These are phyloP conservation scores for Carex cristatella DNA, from an alignment of 176 grass and related monocot species.

Conservation along the genomic window DNA sequence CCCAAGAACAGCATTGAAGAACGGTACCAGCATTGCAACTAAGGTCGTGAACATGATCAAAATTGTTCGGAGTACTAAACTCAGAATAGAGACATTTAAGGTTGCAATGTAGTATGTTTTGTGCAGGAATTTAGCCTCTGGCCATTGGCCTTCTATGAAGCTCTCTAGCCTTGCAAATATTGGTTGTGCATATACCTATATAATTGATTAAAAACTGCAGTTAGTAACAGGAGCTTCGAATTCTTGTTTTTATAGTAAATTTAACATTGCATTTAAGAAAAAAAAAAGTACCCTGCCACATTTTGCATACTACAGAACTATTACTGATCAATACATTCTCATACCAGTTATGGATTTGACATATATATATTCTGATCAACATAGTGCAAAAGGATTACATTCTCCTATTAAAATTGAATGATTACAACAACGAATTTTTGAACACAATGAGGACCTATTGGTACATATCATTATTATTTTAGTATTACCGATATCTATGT, in stretches of 20 bases:
- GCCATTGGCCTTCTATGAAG: slow-evolving; percentile 54
- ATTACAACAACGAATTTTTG: not conserved
- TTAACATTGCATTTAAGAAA: not conserved
- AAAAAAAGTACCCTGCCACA: not conserved
- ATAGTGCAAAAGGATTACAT: not conserved
- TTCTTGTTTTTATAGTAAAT: not conserved
- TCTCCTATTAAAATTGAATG: not conserved
- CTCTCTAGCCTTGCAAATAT: slow-evolving; percentile 87
- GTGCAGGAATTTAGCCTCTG: slow-evolving; percentile 82
- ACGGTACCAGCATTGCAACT: slow-evolving; percentile 75
- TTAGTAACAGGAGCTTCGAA: not conserved
- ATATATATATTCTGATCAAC: not conserved
- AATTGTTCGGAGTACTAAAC: slow-evolving; percentile 70
- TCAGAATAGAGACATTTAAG: slow-evolving; percentile 52
- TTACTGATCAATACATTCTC: not conserved
- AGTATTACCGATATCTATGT: not conserved
- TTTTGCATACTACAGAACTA: not conserved
- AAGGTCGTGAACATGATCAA: slow-evolving; percentile 90
- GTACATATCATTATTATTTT: not conserved
- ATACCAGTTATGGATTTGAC: not conserved
- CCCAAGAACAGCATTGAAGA: slow-evolving; percentile 90
- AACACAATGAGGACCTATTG: not conserved
- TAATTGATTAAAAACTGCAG: not conserved
- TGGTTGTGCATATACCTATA: slow-evolving; percentile 81
- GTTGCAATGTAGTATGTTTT: slow-evolving; percentile 55